A percentile compares a stretch with the other conserved stretches of the same genome.
These are phyloP conservation scores for Elsinoe arachidis DNA, from an alignment of 2,329 filamentous ascomycete species.

Conservation along the genomic window DNA sequence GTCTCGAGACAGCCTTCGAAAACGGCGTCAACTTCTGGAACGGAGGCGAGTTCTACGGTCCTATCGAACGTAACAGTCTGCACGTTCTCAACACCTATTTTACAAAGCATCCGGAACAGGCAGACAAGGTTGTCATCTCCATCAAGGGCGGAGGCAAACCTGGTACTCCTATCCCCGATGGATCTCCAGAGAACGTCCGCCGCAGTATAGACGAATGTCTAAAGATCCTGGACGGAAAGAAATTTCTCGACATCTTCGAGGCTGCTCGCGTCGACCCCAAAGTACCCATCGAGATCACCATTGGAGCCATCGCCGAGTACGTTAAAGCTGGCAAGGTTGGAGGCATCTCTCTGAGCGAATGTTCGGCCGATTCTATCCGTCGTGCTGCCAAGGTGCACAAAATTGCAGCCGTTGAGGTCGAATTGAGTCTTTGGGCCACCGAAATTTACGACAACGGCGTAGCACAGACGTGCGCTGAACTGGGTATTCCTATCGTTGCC, in stretches of 20 bases:
- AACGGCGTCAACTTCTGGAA: constrained; percentile 42
- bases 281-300: constrained; percentile 37
- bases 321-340: constrained; percentile 33
- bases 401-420: constrained; percentile 52
- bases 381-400: constrained; percentile 45
- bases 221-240: constrained; percentile 37
- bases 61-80: constrained; percentile 38
- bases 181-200: constrained; percentile 32
- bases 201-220: constrained; percentile 40
- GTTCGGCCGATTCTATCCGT: constrained; percentile 37
- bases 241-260: constrained; percentile 43
- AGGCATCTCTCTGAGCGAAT: constrained; percentile 39
- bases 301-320: constrained; percentile 34
- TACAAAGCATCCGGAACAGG: constrained; percentile 42
- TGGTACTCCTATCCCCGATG: constrained; percentile 31
- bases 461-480: constrained; percentile 48
- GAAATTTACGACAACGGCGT: constrained; percentile 52
- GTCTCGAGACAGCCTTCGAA: constrained; percentile 37
- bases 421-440: constrained; percentile 50
- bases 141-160: constrained; percentile 40
- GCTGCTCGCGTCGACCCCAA: constrained; percentile 36
- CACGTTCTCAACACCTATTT: constrained; percentile 45
- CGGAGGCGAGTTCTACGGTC: constrained; percentile 42
- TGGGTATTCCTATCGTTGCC: constrained; percentile 60
- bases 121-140: constrained; percentile 41